Percentiles rank a stretch among this genome's conserved stretches.
These are phyloP conservation scores for Kwoniella dejecticola DNA, from an alignment of 768 basidiomycete species.

Conservation along the genomic window DNA sequence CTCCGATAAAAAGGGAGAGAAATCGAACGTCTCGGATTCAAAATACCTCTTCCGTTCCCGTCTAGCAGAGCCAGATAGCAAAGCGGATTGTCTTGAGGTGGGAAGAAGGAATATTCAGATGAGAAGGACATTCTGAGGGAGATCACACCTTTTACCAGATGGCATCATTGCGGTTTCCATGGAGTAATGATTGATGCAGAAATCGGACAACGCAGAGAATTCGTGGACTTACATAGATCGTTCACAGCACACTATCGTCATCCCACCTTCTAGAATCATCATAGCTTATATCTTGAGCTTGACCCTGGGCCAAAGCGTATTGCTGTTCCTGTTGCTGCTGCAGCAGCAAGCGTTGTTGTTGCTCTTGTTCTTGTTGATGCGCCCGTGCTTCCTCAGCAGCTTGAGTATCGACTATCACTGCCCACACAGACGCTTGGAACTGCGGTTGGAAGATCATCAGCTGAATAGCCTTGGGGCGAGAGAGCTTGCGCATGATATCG, in stretches of 20 bases:
- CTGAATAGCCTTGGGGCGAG: neutral
- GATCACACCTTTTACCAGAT: conserved; percentile 50
- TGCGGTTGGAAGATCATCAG: conserved; percentile 47
- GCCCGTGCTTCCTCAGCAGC: conserved; percentile 43
- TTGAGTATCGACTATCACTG: conserved; percentile 65
- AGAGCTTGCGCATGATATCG: neutral
- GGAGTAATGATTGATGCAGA: neutral
- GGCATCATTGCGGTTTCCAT: conserved; percentile 42
- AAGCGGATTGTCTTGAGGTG: no score
- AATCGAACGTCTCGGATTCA: conserved; percentile 26
- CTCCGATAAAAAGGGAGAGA: conserved; percentile 20
- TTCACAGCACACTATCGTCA: conserved; percentile 15
- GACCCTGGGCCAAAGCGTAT: neutral
- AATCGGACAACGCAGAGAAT: neutral
- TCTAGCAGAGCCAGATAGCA: neutral
- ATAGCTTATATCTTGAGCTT: conserved; percentile 3
- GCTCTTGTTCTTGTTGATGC: conserved; percentile 12
- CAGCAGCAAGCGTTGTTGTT: neutral
- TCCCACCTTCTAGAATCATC: conserved; percentile 19
- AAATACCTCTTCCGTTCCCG: neutral
- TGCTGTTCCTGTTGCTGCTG: conserved; percentile 8
- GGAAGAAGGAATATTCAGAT: conserved; percentile 3
- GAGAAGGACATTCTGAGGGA: neutral
- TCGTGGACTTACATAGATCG: no score
- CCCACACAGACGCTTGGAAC: conserved; percentile 98